These are phyloP conservation scores for Neofusicoccum umdonicola DNA, from an alignment of 2,329 filamentous ascomycete genomes.

Conservation along the genomic window DNA sequence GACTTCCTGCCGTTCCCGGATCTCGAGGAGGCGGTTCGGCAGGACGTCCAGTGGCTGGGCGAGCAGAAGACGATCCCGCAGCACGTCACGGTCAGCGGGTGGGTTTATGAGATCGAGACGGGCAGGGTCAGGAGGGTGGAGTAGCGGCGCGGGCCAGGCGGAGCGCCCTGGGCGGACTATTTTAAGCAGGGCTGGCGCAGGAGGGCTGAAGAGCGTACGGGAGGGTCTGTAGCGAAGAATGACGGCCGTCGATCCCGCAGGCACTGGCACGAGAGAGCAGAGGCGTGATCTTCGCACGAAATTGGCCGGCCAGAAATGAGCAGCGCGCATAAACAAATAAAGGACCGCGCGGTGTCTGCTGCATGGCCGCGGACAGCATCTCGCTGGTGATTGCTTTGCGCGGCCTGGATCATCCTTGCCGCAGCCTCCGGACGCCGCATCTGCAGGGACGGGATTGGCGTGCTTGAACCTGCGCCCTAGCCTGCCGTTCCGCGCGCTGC, in stretches of 20 bases:
- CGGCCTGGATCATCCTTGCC: constrained; percentile 10
- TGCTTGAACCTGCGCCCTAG: background rate
- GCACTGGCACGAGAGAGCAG: no score
- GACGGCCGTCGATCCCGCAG: background rate
- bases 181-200: background rate
- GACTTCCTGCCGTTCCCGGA: constrained; percentile 67
- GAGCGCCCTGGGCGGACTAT: background rate
- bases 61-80: constrained; percentile 58
- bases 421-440: constrained; percentile 7
- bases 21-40: constrained; percentile 61
- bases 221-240: background rate
- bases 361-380: background rate
- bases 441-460: constrained; percentile 14
- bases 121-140: constrained; percentile 57
- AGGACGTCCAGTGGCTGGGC: constrained; percentile 64
- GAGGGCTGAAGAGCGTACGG: background rate
- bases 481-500: background rate
- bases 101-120: constrained; percentile 75
- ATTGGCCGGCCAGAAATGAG: constrained; percentile 1
- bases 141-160: constrained; percentile 16
- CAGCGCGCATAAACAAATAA: constrained; percentile 1
- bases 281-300: background rate
- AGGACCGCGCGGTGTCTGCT: background rate
- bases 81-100: constrained; percentile 63
- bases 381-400: background rate